Conservation (phyloP, 2,329 filamentous ascomycete genomes). For the Hypomyces perniciosus region DNA sequence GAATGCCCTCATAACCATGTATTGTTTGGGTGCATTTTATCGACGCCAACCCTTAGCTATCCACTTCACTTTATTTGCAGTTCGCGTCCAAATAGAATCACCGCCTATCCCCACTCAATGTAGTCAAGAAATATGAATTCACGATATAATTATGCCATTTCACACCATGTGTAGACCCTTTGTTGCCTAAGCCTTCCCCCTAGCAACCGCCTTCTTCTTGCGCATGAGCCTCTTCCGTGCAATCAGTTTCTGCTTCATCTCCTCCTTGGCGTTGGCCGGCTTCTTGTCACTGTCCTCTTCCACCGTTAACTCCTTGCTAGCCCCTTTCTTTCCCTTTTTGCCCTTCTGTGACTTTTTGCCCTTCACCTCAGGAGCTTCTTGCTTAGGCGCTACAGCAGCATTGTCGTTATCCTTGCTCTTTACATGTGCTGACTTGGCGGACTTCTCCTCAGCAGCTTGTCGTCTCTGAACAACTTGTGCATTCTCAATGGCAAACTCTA, state of each 20-base stretch:
- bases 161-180: not conserved
- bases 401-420: conserved; percentile 15
- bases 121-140: conserved; percentile 1
- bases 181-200: conserved; percentile 24
- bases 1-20: too few species aligned
- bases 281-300: conserved; percentile 24
- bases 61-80: too few species aligned
- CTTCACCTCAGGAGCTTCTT: conserved; percentile 17
- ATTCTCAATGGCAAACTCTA: conserved; percentile 97
- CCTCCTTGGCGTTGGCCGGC: conserved; percentile 31
- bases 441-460: conserved; percentile 30
- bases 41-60: too few species aligned
- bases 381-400: not conserved
- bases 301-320: conserved; percentile 20
- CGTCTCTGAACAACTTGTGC: conserved; percentile 87
- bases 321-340: conserved; percentile 9
- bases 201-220: conserved; percentile 53
- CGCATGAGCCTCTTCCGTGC: conserved; percentile 76
- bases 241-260: conserved; percentile 68
- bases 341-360: conserved; percentile 19
- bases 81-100: too few species aligned
- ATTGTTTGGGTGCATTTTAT: too few species aligned
- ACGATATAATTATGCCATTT: not conserved
- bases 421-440: conserved; percentile 22
- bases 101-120: not conserved